Base-by-base conservation (phyloP, 2,329 filamentous ascomycete species). In the Allantophomopsis lycopodina region DNA sequence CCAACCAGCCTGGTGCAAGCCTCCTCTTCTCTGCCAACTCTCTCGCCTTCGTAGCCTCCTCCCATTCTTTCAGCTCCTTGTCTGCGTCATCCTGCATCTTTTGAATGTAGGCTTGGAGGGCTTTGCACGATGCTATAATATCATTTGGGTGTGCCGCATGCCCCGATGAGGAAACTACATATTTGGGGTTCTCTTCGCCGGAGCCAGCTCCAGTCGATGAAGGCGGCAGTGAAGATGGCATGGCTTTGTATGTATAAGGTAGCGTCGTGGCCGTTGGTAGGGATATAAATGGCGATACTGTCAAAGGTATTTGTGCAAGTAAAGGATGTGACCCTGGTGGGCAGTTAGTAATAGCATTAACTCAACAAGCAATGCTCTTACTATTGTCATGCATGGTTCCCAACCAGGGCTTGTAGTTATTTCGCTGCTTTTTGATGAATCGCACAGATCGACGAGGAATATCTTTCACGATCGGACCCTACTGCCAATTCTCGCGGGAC, bases 211-310 rank as follows among this genome's bases (percentile, higher is more conserved):
- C 56, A 7, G 76, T 72, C 28, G 76, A 69, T 1, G 83, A 83
- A 1, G 76, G 76, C 0, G 91, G 89, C 0, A 96, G 74, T 2
- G 86, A 83, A 1, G 86, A 89, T 0, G 89, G 85, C 55, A 96
- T 80, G 10, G 78, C 73, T 57, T 88, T 89, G 71, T 95, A 96
- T 50, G 86, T 94, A 66, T 96, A 96, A 17, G 91, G 89, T 7
- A 98, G 76, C 0, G 88, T 94, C 15, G 88, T 83, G 18, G 89
- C 82, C 21, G 84, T 81, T 10, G 91, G 91, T 23, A 98, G 79
- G 44, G 81, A 83, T 52, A 96, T 76, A 65, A 95, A 95, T 18
- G 91, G 91, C 3, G 89, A 95, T 35, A 96, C 87, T 37, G 87
- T 93, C 40, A 98, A 67, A 21, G 91, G 87, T 32, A 96, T 78